These are phyloP conservation scores for Kwoniella mangroviensis DNA, from an alignment of 768 basidiomycete species.

Conservation along the genomic window DNA sequence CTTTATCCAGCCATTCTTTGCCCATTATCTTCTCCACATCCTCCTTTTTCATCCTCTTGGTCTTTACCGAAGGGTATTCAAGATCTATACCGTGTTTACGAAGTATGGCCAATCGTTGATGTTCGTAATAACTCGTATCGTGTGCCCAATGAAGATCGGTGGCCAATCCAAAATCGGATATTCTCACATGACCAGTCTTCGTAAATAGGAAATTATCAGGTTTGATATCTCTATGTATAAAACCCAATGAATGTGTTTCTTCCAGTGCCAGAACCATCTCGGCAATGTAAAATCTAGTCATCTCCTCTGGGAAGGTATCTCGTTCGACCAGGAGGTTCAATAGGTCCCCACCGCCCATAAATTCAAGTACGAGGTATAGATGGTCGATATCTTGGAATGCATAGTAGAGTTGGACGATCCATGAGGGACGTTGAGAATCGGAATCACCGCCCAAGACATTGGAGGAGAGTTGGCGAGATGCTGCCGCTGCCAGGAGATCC, in stretches of 20 bases:
- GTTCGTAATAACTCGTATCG: constrained; percentile 94
- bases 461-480: constrained; percentile 53
- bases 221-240: constrained; percentile 98
- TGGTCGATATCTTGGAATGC: constrained; percentile 78
- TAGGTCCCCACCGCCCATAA: constrained; percentile 95
- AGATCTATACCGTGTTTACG: constrained; percentile 95
- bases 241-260: constrained; percentile 89
- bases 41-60: constrained; percentile 76
- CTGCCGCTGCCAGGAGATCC: constrained; percentile 88
- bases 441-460: constrained; percentile 25
- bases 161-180: constrained; percentile 95
- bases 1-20: constrained; percentile 68
- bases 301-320: constrained; percentile 56
- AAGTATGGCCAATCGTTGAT: constrained; percentile 83
- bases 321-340: constrained; percentile 92
- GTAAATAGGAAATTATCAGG: constrained; percentile 97
- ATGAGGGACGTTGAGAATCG: constrained; percentile 71
- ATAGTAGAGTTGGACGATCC: constrained; percentile 92
- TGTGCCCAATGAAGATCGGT: constrained; percentile 91
- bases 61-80: constrained; percentile 73
- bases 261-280: constrained; percentile 97
- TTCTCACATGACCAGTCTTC: constrained; percentile 87
- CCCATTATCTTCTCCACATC: constrained; percentile 83
- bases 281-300: constrained; percentile 82
- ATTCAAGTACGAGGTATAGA: constrained; percentile 92